Base-by-base conservation (phyloP, 176 grass and related monocot genomes). In the Metroxylon sagu region DNA sequence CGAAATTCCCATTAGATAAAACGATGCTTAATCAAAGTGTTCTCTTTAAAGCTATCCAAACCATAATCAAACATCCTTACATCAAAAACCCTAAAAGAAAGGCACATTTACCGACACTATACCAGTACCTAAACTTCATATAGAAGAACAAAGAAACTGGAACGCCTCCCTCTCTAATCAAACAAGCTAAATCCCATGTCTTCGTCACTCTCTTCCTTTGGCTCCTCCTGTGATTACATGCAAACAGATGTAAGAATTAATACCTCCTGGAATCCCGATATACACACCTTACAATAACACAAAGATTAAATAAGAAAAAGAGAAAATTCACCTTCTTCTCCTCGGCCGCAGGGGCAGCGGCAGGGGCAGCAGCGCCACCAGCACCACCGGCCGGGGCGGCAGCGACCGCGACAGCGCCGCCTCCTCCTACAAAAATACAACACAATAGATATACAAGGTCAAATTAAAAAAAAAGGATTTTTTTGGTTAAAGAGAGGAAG, bases 131-230 rank as follows among this genome's bases (percentile, higher is more conserved):
- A 14, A 43, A 12, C 35, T 14, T 14, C 8, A 14, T 43, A 12
- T 43, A 43, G 35, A 43, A 43, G 10, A 43, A 12, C 35, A 43
- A 43, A 12, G 35, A 43, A 43, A 12, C 35, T 2, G 35, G 35
- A 43, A 43, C 35, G 35, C 35, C 35, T 43, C 35, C 12, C 35
- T 43, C 55, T 69, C 82, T 60, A 93, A 73, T 93, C 88, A 2
- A 93, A 93, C 53, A 93, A 70, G 66, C 83, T 84, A 70, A 93
- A 93, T 53, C 88, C 88, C 88, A 93, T 87, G 70, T 93, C 87
- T 5, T 86, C 88, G 28, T 93, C 83, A 12, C 73, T 78, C 66
- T 93, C 88, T 62, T 92, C 88, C 74, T 93, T 84, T 0, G 68
- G 76, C 49, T 93, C 88, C 31, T 93, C 88, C 66, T 86, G 56